Conservation (phyloP, 108 stramenopile species). For the Aureococcus anophagefferens region DNA sequence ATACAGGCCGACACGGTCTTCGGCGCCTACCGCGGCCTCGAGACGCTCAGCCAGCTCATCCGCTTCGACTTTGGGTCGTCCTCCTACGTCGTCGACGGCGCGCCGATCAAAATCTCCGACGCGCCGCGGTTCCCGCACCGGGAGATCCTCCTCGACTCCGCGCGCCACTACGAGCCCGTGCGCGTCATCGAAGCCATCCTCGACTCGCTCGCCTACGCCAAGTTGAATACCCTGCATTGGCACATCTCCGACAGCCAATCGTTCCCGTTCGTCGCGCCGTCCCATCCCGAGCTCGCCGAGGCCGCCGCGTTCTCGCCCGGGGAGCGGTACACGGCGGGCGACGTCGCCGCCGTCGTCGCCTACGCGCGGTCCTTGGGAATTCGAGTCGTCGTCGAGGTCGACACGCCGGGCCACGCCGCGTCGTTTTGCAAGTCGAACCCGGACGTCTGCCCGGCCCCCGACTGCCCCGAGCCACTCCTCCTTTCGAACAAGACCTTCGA, state of each 20-base stretch:
- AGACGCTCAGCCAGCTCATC: slow-evolving; percentile 53
- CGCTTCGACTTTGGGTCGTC: slow-evolving; percentile 15
- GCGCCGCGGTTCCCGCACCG: slow-evolving; percentile 19
- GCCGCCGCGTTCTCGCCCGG: slow-evolving; percentile 12
- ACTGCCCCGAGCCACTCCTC: slow-evolving; percentile 9
- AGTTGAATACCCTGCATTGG: slow-evolving; percentile 21
- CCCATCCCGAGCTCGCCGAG: background rate
- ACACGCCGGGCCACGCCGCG: slow-evolving; percentile 60
- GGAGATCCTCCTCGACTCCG: slow-evolving; percentile 16
- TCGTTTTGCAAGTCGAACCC: slow-evolving; percentile 27
- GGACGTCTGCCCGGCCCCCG: slow-evolving; percentile 15
- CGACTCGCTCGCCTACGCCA: slow-evolving; percentile 8
- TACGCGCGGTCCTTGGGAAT: slow-evolving; percentile 50
- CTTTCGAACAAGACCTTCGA: slow-evolving; percentile 12
- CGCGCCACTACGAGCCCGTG: slow-evolving; percentile 17
- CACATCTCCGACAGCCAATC: slow-evolving; percentile 20
- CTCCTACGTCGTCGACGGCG: slow-evolving; percentile 1
- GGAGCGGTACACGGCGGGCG: slow-evolving; percentile 39
- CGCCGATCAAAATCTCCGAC: slow-evolving; percentile 5
- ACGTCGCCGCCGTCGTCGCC: slow-evolving; percentile 41
- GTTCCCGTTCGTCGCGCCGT: slow-evolving; percentile 16
- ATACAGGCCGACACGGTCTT: slow-evolving; percentile 37
- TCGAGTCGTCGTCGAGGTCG: slow-evolving; percentile 57
- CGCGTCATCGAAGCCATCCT: background rate
- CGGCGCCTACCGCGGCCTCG: slow-evolving; percentile 47